phyloP scores from a whole-genome alignment of 495 filamentous ascomycete species.

The Hyaloscypha bicolor region DNA sequence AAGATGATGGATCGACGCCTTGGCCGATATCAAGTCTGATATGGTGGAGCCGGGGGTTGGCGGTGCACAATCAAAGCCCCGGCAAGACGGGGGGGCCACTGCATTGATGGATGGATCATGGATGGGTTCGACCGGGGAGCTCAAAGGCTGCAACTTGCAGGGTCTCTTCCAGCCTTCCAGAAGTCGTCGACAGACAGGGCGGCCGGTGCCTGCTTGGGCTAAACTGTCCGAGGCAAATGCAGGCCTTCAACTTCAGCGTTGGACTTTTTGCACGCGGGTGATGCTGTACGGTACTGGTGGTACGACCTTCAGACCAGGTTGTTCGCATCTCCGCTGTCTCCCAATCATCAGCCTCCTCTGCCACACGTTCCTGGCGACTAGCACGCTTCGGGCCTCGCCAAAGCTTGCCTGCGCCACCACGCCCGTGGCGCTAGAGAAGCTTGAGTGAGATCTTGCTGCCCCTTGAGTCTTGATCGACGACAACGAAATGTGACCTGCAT shows the following conservation, averaged over 20 bases:
- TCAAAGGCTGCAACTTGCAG: neutral
- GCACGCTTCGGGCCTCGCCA: neutral
- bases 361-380: neutral
- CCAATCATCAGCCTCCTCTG: neutral
- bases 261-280: neutral
- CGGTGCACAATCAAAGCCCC: neutral
- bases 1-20: neutral
- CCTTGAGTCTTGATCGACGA: neutral
- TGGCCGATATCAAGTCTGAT: neutral
- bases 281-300: too few relatives aligned
- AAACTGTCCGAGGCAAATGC: neutral
- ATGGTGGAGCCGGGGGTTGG: neutral
- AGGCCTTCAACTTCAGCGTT: neutral
- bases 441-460: neutral
- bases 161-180: neutral
- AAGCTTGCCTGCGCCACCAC: neutral
- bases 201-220: too few relatives aligned
- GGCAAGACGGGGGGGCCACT: neutral
- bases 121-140: neutral
- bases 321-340: neutral
- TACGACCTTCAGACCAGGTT: neutral
- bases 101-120: neutral
- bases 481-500: neutral
- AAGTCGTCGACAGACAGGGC: neutral
- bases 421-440: neutral